These are phyloP conservation scores for Thraustotheca clavata DNA, from an alignment of 352 stramenopile genomes.

Conservation along the genomic window DNA sequence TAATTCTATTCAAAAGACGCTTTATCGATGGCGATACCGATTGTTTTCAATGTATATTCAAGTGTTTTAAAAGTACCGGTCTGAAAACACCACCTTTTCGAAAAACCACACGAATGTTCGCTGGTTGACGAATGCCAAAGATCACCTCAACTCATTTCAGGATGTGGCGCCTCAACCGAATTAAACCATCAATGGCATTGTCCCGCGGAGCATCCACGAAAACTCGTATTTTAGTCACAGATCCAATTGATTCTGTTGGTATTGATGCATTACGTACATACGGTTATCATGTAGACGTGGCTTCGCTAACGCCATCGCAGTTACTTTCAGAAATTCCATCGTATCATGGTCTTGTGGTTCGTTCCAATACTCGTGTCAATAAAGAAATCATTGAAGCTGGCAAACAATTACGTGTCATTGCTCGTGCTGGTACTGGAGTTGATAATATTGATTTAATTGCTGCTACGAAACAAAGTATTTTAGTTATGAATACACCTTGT, in stretches of 20 bases:
- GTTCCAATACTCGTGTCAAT: conserved; percentile 72
- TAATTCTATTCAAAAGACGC: no score
- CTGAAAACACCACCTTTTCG: background rate
- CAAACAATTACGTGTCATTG: conserved; percentile 68
- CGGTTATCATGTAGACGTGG: conserved; percentile 71
- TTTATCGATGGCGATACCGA: no score
- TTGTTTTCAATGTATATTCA: no score
- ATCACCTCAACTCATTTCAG: conserved; percentile 16
- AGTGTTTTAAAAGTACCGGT: background rate
- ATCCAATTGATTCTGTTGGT: conserved; percentile 77
- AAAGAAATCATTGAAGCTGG: conserved; percentile 57
- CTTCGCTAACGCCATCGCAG: conserved; percentile 42
- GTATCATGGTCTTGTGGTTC: conserved; percentile 87
- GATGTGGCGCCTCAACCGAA: conserved; percentile 19
- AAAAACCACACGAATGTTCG: background rate
- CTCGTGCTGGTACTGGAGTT: conserved; percentile 83
- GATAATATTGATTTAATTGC: conserved; percentile 92
- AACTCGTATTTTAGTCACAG: conserved; percentile 80
- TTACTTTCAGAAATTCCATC: conserved; percentile 62
- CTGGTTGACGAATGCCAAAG: background rate
- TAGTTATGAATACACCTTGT: conserved; percentile 95
- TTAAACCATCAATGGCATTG: background rate
- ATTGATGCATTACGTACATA: conserved; percentile 69
- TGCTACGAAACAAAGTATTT: conserved; percentile 86
- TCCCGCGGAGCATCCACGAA: conserved; percentile 28